Conservation (phyloP, 169 alveolate genomes). For the Cryptosporidium bovis region DNA sequence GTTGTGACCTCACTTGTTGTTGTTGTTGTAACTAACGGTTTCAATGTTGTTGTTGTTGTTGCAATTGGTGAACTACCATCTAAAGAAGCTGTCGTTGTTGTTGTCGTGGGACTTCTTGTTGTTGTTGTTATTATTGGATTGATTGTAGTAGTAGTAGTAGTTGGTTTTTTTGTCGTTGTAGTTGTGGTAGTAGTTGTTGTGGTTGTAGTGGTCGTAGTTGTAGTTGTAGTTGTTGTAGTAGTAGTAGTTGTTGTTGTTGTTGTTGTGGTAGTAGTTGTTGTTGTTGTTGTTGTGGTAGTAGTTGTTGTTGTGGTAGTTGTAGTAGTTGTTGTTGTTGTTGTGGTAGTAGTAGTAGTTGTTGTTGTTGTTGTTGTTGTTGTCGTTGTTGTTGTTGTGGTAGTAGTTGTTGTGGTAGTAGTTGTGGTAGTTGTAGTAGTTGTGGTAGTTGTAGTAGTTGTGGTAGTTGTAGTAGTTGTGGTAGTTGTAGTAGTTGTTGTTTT, state of each 20-base stretch:
- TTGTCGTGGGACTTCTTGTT: constrained; percentile 22
- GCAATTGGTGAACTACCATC: constrained; percentile 5
- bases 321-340: constrained; percentile 22
- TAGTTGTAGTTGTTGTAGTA: neutral
- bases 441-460: constrained; percentile 13
- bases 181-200: constrained; percentile 13
- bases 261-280: constrained; percentile 13
- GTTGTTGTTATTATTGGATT: constrained; percentile 20
- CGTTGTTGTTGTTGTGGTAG: constrained; percentile 18
- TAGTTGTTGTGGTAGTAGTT: neutral
- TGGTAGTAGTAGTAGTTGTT: neutral
- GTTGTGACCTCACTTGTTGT: neutral
- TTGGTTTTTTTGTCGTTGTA: constrained; percentile 3
- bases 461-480: constrained; percentile 23
- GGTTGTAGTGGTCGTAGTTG: constrained; percentile 19
- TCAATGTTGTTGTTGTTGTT: neutral
- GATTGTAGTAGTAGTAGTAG: constrained; percentile 22
- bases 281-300: constrained; percentile 3
- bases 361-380: constrained; percentile 45
- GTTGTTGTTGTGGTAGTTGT: constrained; percentile 15
- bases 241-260: constrained; percentile 19
- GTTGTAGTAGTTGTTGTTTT: constrained; percentile 35
- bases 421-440: constrained; percentile 4
- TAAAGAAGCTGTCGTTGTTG: constrained; percentile 11
- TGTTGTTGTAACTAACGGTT: neutral